Evolutionary conservation across 768 basidiomycete species (phyloP), one percentile per base, ranked within the genome.

Genomic region (Agaricus subrufescens): DNA sequence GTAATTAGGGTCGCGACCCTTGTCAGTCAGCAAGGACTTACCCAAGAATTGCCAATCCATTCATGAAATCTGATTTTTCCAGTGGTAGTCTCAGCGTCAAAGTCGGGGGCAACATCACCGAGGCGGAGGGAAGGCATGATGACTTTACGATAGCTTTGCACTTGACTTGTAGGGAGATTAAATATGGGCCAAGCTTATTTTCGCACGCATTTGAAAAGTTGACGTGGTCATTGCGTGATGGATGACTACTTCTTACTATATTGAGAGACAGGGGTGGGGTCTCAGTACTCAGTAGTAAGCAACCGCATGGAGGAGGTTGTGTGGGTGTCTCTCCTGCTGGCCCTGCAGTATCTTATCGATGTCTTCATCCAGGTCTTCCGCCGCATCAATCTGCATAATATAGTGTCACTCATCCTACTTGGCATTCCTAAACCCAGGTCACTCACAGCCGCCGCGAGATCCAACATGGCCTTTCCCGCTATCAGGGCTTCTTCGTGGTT

Each of bases 401-500:
- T 55, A 61, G 55, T 46, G 56, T 45, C 58, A 52, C 48, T 37
- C 27, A 55, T 52, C 51, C 40, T 42, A 52, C 26, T 58, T 12
- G 42, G 26, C 56, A 43, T 25, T 52, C 44, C 38, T 19, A 11
- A 43, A 10, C 48, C 42, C 53, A 45, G 15, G 30, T n/a, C 15
- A 78, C 92, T 73, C 65, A 97, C 96, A 53, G 94, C 89, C 47
- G 84, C 77, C 7, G 93, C 94, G 23, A 99, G 75, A 65, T 96
- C 95, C 29, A 98, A 75, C 67, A 98, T 94, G 2, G 96, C 94
- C 69, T 87, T 91, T 15, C 97, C 96, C 26, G 97, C 97, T 61
- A 98, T 93, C 46, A 89, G 76, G 0, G 97, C 97, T 71, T 99
- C 97, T 77, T 98, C 97, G 63, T 98, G 95, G 66, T 97, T 98